Percentiles rank a stretch among this genome's conserved stretches.
phyloP scores from a whole-genome alignment of 495 filamentous ascomycete species.

The Choiromyces venosus region DNA sequence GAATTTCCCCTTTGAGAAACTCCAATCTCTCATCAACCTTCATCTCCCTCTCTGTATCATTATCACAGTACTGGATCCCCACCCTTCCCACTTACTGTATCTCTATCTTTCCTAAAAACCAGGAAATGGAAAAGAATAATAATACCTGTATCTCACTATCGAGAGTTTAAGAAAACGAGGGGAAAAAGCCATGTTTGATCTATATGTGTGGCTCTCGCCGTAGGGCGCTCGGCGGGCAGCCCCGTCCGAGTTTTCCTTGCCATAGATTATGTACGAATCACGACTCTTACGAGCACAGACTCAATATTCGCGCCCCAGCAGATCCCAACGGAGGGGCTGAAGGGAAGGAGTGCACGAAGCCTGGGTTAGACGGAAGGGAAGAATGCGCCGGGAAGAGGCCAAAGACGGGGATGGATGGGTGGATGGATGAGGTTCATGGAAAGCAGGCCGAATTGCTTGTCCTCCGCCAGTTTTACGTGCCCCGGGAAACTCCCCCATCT shows the following conservation, averaged over 20 bases:
- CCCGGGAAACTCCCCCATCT: conserved; percentile 16
- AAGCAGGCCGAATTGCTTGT: conserved; percentile 16
- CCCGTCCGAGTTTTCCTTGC: conserved; percentile 32
- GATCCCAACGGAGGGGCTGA: conserved; percentile 40
- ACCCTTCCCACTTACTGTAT: not conserved
- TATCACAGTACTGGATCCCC: not conserved
- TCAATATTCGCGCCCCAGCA: conserved; percentile 35
- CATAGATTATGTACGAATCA: conserved; percentile 38
- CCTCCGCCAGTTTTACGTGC: conserved; percentile 12
- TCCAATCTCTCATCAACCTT: not conserved
- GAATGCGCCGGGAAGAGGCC: conserved; percentile 35
- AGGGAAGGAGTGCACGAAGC: conserved; percentile 36
- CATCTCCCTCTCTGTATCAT: not conserved
- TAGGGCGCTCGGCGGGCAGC: conserved; percentile 34
- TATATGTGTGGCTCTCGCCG: conserved; percentile 26
- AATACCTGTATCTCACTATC: conserved; percentile 1
- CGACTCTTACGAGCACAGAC: conserved; percentile 36
- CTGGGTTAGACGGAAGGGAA: conserved; percentile 35
- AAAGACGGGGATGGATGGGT: conserved; percentile 19
- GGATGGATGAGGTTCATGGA: conserved; percentile 24
- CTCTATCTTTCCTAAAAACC: not conserved
- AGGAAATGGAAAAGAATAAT: not conserved
- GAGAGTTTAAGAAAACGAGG: conserved; percentile 2
- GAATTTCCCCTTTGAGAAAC: not conserved
- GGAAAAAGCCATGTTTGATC: conserved; percentile 29